A percentile compares a stretch with the other conserved stretches of the same genome.
Evolutionary conservation across 441 rosid genomes (phyloP).

Genomic region (Macaranga tanarius): DNA sequence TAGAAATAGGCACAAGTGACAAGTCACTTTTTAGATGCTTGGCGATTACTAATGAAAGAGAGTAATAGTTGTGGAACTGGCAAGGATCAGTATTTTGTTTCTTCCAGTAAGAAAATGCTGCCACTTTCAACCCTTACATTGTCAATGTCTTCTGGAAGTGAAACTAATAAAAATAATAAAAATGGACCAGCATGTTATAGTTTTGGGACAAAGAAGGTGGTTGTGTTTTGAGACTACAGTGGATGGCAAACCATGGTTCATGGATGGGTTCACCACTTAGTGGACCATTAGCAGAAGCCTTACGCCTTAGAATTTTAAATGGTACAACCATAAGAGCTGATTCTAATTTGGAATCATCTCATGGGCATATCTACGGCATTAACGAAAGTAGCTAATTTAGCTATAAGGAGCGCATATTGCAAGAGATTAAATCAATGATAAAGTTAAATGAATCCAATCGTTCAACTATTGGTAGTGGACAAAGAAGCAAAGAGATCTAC

Average conservation of each 20-base stretch:
- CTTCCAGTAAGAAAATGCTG: slow-evolving; percentile 29
- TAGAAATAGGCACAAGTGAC: slow-evolving; percentile 54
- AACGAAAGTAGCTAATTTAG: neutral
- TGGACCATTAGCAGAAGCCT: slow-evolving; percentile 71
- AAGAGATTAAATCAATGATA: too few species aligned
- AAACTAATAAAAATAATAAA: slow-evolving; percentile 27
- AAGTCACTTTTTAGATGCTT: slow-evolving; percentile 57
- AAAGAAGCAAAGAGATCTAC: too few species aligned
- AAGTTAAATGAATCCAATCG: too few species aligned
- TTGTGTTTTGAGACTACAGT: slow-evolving; percentile 34
- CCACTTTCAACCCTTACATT: slow-evolving; percentile 54
- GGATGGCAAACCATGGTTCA: slow-evolving; percentile 42
- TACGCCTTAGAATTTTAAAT: slow-evolving; percentile 61
- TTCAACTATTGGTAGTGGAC: too few species aligned
- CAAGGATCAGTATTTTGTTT: slow-evolving; percentile 18
- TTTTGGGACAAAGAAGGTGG: slow-evolving; percentile 26
- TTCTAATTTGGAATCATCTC: slow-evolving; percentile 22
- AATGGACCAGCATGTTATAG: slow-evolving; percentile 30
- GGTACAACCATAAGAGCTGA: slow-evolving; percentile 30
- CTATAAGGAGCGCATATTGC: too few species aligned
- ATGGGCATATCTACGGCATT: slow-evolving; percentile 16
- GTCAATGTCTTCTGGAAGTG: slow-evolving; percentile 55
- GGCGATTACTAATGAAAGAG: slow-evolving; percentile 38
- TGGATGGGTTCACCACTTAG: slow-evolving; percentile 64
- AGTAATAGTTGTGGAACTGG: slow-evolving; percentile 20